Conservation (phyloP, 768 basidiomycete species). For the Trichaptum fuscoviolaceum region DNA sequence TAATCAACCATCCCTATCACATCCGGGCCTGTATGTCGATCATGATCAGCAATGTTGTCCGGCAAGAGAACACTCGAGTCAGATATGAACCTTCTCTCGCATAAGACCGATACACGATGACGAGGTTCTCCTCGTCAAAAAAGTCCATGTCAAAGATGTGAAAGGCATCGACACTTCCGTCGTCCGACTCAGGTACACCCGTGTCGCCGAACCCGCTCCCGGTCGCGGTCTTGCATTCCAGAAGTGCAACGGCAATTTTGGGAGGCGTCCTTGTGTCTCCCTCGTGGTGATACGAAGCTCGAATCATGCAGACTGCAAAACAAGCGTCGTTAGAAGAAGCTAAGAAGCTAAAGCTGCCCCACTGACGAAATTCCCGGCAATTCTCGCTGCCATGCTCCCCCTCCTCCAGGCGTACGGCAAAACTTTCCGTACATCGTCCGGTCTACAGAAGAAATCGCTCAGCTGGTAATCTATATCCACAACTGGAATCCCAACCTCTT, state of each 20-base stretch:
- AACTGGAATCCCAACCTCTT: background rate
- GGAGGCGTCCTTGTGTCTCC: background rate
- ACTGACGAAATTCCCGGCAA: background rate
- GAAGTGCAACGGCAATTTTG: constrained; percentile 38
- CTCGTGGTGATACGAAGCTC: background rate
- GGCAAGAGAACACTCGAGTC: constrained; percentile 18
- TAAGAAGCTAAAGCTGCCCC: background rate
- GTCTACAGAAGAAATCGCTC: background rate
- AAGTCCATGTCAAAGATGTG: constrained; percentile 66
- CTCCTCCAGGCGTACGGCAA: background rate
- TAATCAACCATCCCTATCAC: constrained; percentile 54
- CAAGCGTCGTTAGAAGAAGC: background rate
- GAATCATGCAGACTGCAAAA: constrained; percentile 4
- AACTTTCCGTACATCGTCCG: background rate
- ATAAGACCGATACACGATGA: constrained; percentile 56
- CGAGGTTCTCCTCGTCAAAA: constrained; percentile 69
- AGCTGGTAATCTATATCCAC: background rate
- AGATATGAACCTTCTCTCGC: constrained; percentile 42
- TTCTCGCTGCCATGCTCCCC: background rate
- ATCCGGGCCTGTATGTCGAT: constrained; percentile 42
- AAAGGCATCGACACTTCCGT: constrained; percentile 35
- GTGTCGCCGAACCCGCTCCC: constrained; percentile 11
- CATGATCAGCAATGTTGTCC: constrained; percentile 28
- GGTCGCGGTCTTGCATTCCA: constrained; percentile 36
- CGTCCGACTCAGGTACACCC: constrained; percentile 33